phyloP scores from a whole-genome alignment of 2,329 filamentous ascomycete species.

The Aspergillus pseudoglaucus region DNA sequence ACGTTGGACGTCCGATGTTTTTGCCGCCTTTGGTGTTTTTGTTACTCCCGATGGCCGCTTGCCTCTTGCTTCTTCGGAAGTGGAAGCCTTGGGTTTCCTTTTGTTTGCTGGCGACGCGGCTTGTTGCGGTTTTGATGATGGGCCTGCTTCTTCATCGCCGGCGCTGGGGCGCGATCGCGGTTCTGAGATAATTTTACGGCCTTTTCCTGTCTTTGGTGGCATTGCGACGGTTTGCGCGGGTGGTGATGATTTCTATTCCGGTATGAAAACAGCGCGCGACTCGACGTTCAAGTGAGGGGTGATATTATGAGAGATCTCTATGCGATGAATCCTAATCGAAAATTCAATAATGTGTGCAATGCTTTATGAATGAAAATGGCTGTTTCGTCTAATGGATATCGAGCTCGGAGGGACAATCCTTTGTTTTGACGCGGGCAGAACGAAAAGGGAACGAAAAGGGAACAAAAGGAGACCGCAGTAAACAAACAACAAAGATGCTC shows the following conservation, averaged over 20 bases:
- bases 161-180: conserved; percentile 4
- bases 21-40: conserved; percentile 2
- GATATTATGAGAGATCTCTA: not conserved
- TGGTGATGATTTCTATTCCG: not conserved
- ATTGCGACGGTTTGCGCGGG: conserved; percentile 11
- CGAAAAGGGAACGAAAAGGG: too few species aligned
- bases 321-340: not conserved
- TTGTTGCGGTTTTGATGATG: conserved; percentile 8
- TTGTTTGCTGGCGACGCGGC: conserved; percentile 3
- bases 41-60: conserved; percentile 16
- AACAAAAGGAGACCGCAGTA: not conserved
- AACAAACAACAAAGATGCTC: not conserved
- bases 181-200: conserved; percentile 8
- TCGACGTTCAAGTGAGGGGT: not conserved
- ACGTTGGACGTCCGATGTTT: conserved; percentile 33
- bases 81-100: conserved; percentile 15
- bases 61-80: conserved; percentile 9
- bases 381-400: not conserved
- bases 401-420: not conserved
- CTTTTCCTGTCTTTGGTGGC: conserved; percentile 23
- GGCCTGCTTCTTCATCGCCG: conserved; percentile 5
- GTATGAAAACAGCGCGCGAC: not conserved
- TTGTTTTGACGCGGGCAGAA: not conserved
- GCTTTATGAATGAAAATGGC: not conserved
- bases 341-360: not conserved